phyloP scores from a whole-genome alignment of 2,329 filamentous ascomycete species.

The Arthrobotrys musiformis region DNA sequence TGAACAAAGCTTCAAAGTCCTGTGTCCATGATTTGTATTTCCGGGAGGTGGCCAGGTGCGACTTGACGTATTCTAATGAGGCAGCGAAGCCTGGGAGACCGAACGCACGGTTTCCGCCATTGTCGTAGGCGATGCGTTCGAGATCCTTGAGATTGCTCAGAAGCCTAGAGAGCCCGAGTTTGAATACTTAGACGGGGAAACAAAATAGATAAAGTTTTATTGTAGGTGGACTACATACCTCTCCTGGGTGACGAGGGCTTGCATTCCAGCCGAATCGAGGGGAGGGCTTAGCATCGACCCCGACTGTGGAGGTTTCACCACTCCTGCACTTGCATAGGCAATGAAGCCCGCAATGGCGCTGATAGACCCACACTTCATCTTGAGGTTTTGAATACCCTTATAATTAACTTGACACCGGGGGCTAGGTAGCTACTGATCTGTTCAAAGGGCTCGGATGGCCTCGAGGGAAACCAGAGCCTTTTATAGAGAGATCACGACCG shows the following conservation, averaged over 20 bases:
- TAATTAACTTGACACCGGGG: neutral
- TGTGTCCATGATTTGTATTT: conserved; percentile 65
- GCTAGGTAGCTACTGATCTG: neutral
- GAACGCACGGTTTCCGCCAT: conserved; percentile 72
- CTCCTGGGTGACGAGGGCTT: conserved; percentile 63
- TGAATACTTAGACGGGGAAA: too few species aligned
- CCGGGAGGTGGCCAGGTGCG: conserved; percentile 61
- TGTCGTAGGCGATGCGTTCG: conserved; percentile 68
- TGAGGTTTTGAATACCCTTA: neutral
- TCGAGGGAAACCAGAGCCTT: neutral
- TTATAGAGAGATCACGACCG: conserved; percentile 5
- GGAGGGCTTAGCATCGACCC: too few species aligned
- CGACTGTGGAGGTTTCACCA: conserved; percentile 33
- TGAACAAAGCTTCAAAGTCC: conserved; percentile 66
- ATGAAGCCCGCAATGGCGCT: conserved; percentile 18
- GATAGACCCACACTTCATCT: conserved; percentile 47
- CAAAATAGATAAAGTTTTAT: neutral
- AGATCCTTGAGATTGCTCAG: conserved; percentile 69
- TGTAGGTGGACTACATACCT: conserved; percentile 59
- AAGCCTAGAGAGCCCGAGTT: conserved; percentile 63
- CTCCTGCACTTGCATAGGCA: conserved; percentile 19
- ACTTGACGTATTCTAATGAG: conserved; percentile 70
- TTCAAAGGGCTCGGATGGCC: neutral
- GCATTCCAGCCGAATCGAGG: conserved; percentile 62
- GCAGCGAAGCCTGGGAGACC: conserved; percentile 71